Evolutionary conservation across 768 basidiomycete genomes (phyloP), one percentile per base, ranked within the genome.

Genomic region (Suillus lakei): DNA sequence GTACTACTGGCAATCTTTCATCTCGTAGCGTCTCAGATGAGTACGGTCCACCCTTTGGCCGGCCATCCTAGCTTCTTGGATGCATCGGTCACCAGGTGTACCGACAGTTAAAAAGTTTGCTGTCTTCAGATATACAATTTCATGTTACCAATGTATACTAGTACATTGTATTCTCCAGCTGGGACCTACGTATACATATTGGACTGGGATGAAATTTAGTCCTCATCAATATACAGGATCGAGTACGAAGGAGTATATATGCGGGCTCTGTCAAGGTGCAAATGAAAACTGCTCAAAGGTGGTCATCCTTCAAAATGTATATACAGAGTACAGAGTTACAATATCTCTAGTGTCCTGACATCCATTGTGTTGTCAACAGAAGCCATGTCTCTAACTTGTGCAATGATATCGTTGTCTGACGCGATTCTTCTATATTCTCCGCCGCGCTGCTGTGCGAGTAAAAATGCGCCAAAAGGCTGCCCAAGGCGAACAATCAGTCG

Each of bases 31-130:
- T 85, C 88, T 89, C 77, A 89, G 85, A 90, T 67, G n/a, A 70
- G 79, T 41, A 74, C 69, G 84, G 74, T 85, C 72, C 84, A 82
- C 83, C 68, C 84, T 86, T 89, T 86, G 88, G 88, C 88, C 77
- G 84, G 76, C 71, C 82, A 78, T 84, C 81, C 82, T 80, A 74
- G 70, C 70, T 71, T 69, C 70, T 70, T 84, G 84, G 85, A 77
- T 80, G 81, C 68, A 66, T 81, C 82, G 80, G 88, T 89, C 89
- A 90, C 88, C 88, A 86, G 81, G 85, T 84, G 85, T 81, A 82
- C 81, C 83, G 66, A 85, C 80, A 79, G n/a, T 15, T 50, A 15
- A 50, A 26, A 7, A 8, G 16, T 50, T 60, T 41, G 12, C 18
- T 21, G 13, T 36, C 12, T 23, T 30, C 30, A 53, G 30, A 18